A percentile compares a stretch with the other conserved stretches of the same genome.
Evolutionary conservation across 192 early-diverging fungal species (phyloP).

Genomic region (Podila horticola): DNA sequence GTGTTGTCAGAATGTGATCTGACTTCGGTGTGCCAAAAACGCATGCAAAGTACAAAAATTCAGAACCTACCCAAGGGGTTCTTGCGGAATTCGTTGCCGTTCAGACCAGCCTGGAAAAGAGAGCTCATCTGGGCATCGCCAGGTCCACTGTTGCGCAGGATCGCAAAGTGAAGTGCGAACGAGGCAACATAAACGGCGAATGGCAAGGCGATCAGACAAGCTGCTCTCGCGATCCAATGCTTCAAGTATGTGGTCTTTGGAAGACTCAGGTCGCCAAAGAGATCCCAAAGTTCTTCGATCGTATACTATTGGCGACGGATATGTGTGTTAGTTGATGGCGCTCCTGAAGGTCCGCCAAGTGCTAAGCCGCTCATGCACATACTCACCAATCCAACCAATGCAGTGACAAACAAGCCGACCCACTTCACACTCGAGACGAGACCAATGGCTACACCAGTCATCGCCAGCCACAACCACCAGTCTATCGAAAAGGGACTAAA

Average conservation of each 20-base stretch:
- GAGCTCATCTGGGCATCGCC: conserved; percentile 96
- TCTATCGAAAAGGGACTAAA: conserved; percentile 80
- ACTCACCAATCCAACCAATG: conserved; percentile 80
- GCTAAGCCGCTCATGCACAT: too few relatives aligned
- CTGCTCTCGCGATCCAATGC: conserved; percentile 89
- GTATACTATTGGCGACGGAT: conserved; percentile 67
- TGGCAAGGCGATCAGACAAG: conserved; percentile 85
- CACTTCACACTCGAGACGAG: conserved; percentile 88
- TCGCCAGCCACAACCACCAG: conserved; percentile 91
- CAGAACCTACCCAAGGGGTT: conserved; percentile 88
- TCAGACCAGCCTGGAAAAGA: conserved; percentile 93
- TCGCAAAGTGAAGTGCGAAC: conserved; percentile 90
- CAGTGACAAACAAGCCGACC: conserved; percentile 94
- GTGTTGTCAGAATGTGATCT: not conserved
- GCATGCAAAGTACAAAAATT: not conserved
- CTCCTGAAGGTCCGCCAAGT: too few relatives aligned
- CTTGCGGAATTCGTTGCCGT: conserved; percentile 79
- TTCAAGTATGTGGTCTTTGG: conserved; percentile 66
- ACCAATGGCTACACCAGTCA: conserved; percentile 91
- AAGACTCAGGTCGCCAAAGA: conserved; percentile 81
- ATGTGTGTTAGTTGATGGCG: not conserved
- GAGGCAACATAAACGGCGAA: conserved; percentile 82
- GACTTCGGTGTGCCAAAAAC: too few relatives aligned
- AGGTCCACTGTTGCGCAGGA: conserved; percentile 82
- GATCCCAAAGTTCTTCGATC: conserved; percentile 91